Percentiles rank a stretch among this genome's conserved stretches.
Evolutionary conservation across 768 basidiomycete genomes (phyloP).

Genomic region (Termitomyces sp.): DNA sequence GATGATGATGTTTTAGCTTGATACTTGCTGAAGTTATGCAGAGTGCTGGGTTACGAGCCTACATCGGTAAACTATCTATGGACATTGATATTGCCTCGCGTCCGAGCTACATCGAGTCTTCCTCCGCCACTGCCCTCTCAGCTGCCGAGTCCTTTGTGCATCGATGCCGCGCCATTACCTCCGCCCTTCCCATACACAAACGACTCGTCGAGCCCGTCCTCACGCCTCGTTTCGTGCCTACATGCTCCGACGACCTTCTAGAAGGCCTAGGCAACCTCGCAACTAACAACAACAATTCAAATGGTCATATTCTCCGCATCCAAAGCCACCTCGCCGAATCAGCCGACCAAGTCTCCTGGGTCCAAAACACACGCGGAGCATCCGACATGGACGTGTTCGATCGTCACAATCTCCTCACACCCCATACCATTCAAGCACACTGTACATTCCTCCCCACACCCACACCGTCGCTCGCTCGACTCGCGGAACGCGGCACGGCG

Average conservation of each 20-base stretch:
- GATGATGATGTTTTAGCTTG: constrained; percentile 39
- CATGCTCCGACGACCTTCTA: constrained; percentile 74
- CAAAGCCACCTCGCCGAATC: constrained; percentile 88
- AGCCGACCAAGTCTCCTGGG: constrained; percentile 72
- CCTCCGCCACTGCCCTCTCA: constrained; percentile 42
- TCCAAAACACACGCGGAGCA: constrained; percentile 51
- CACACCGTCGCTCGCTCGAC: constrained; percentile 41
- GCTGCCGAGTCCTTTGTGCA: constrained; percentile 57
- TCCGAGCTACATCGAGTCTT: constrained; percentile 66
- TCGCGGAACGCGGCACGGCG: constrained; percentile 50
- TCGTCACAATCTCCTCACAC: constrained; percentile 51
- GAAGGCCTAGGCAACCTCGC: constrained; percentile 58
- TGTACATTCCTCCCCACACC: constrained; percentile 72
- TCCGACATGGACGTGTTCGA: constrained; percentile 79
- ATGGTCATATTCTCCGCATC: constrained; percentile 50
- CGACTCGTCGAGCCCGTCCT: constrained; percentile 76
- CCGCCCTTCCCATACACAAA: constrained; percentile 36
- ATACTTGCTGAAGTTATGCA: constrained; percentile 79
- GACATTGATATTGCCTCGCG: constrained; percentile 75
- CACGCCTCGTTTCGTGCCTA: constrained; percentile 88
- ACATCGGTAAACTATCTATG: constrained; percentile 92
- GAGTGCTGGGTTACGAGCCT: constrained; percentile 66
- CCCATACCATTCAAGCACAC: constrained; percentile 78
- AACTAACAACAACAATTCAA: constrained; percentile 14
- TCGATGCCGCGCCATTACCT: constrained; percentile 38